These are phyloP conservation scores for Marasmius fiardii DNA, from an alignment of 1,284 basidiomycete species.

Conservation along the genomic window DNA sequence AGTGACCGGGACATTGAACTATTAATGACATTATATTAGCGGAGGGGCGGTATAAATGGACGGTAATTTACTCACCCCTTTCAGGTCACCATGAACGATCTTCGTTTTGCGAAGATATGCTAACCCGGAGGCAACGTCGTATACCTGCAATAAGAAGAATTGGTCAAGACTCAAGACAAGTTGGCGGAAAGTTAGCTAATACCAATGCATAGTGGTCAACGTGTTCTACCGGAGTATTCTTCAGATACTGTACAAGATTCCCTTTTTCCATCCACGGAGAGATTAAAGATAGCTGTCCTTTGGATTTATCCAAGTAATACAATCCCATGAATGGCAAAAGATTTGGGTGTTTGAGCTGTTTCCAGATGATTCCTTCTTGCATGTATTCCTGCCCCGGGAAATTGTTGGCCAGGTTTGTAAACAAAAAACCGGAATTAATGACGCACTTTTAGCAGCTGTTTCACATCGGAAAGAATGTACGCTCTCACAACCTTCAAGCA, in stretches of 20 bases:
- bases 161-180: background rate
- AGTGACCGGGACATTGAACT: constrained; percentile 32
- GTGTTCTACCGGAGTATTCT: constrained; percentile 2
- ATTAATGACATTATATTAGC: background rate
- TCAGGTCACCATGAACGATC: constrained; percentile 36
- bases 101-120: constrained; percentile 29
- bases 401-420: too few relatives aligned
- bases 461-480: background rate
- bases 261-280: constrained; percentile 32
- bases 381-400: background rate
- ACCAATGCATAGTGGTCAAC: constrained; percentile 22
- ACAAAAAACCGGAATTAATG: background rate
- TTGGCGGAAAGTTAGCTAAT: too few relatives aligned
- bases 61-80: constrained; percentile 24
- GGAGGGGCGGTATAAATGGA: background rate
- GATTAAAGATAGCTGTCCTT: constrained; percentile 5
- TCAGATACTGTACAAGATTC: constrained; percentile 26
- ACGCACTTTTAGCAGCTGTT: constrained; percentile 1
- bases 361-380: too few relatives aligned
- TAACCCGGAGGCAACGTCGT: constrained; percentile 28
- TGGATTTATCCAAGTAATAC: background rate
- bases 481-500: constrained; percentile 4
- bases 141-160: constrained; percentile 14
- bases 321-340: background rate
- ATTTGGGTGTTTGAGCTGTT: too few relatives aligned